Percentiles rank a stretch among this genome's conserved stretches.
Evolutionary conservation across 2,329 filamentous ascomycete species (phyloP).

Genomic region (Rhynchosporium graminicola): DNA sequence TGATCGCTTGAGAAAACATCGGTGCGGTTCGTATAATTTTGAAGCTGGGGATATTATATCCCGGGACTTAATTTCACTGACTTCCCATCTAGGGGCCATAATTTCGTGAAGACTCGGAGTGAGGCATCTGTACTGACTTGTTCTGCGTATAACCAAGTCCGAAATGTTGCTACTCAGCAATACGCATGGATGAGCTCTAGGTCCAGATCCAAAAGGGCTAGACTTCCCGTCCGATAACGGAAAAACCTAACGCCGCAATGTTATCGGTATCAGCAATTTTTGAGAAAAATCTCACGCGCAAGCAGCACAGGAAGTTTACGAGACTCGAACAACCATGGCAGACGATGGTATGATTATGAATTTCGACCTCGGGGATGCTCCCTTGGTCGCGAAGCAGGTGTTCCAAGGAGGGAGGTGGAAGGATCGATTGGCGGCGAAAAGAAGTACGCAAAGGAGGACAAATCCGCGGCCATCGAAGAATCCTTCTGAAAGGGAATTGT

Average conservation of each 20-base stretch:
- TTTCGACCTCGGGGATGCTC: constrained; percentile 73
- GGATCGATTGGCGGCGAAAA: constrained; percentile 80
- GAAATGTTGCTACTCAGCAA: constrained; percentile 23
- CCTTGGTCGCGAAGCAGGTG: constrained; percentile 60
- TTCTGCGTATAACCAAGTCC: constrained; percentile 39
- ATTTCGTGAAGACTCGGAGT: constrained; percentile 18
- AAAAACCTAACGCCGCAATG: constrained; percentile 21
- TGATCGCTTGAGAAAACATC: constrained; percentile 16
- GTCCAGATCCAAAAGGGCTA: constrained; percentile 22
- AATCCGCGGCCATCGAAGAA: constrained; percentile 24
- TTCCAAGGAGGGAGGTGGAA: constrained; percentile 94
- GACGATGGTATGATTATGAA: constrained; percentile 96
- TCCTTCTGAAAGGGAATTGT: constrained; percentile 34
- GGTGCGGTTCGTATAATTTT: not conserved
- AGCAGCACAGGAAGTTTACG: constrained; percentile 1
- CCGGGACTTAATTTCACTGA: constrained; percentile 3
- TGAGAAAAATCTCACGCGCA: constrained; percentile 18
- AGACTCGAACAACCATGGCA: constrained; percentile 60
- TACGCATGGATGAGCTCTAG: constrained; percentile 10
- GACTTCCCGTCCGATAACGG: constrained; percentile 30
- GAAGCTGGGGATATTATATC: not conserved
- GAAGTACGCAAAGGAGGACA: constrained; percentile 52
- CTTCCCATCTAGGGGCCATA: constrained; percentile 36
- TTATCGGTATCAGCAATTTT: constrained; percentile 30
- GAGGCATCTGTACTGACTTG: constrained; percentile 39